Conservation (phyloP, 2,329 filamentous ascomycete genomes). For the Xylariaceae sp. region DNA sequence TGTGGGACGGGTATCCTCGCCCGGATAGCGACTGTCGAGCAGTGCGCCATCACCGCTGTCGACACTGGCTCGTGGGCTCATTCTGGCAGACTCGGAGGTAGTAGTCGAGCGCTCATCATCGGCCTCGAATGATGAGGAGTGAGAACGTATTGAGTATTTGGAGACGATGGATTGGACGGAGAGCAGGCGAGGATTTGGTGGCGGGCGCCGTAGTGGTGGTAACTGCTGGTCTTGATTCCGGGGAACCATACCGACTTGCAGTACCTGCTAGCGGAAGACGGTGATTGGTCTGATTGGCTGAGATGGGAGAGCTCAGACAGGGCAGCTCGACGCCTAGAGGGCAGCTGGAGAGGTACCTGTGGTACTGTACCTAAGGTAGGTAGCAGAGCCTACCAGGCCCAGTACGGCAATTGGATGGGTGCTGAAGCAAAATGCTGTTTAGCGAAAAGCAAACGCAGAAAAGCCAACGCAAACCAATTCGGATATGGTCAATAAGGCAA, state of each 20-base stretch:
- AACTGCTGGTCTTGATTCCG: slow-evolving; percentile 40
- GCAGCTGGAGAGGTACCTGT: not conserved
- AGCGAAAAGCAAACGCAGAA: too few relatives aligned
- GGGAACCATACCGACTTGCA: too few relatives aligned
- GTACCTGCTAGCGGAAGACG: too few relatives aligned
- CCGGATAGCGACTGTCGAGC: slow-evolving; percentile 66
- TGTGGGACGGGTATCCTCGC: slow-evolving; percentile 88
- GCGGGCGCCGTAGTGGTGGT: slow-evolving; percentile 40
- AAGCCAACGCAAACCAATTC: too few relatives aligned
- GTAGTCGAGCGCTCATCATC: slow-evolving; percentile 69
- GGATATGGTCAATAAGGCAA: too few relatives aligned
- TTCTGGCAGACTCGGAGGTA: slow-evolving; percentile 45
- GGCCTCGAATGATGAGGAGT: slow-evolving; percentile 69
- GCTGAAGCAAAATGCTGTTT: too few relatives aligned
- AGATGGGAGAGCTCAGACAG: not conserved
- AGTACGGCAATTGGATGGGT: too few relatives aligned
- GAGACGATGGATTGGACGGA: slow-evolving; percentile 58
- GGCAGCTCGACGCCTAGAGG: not conserved
- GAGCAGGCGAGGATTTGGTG: slow-evolving; percentile 53
- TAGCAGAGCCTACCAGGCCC: too few relatives aligned
- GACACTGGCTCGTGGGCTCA: slow-evolving; percentile 46
- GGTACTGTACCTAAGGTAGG: not conserved
- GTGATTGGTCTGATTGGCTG: slow-evolving; percentile 20
- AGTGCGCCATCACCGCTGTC: slow-evolving; percentile 44
- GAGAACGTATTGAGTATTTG: slow-evolving; percentile 63